Conservation (phyloP, 2,329 filamentous ascomycete species). For the Magnaporthales sp. region DNA sequence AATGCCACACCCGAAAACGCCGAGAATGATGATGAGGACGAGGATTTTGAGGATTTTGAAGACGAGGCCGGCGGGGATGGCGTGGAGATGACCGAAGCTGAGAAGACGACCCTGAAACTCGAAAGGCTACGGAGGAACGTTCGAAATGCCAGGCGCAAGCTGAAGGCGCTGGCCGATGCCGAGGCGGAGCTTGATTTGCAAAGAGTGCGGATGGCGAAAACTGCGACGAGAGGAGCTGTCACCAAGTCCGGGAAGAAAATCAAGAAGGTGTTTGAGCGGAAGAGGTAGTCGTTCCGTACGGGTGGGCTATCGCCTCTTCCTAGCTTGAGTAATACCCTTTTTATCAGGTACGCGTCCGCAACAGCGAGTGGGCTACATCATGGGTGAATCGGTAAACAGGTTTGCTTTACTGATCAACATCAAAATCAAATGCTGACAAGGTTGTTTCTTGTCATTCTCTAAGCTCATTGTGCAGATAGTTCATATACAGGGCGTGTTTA, state of each 20-base stretch:
- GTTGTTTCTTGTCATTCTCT: background rate
- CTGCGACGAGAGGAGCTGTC: conserved; percentile 48
- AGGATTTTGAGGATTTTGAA: conserved; percentile 18
- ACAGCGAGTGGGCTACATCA: background rate
- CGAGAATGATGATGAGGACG: conserved; percentile 24
- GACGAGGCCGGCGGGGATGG: conserved; percentile 23
- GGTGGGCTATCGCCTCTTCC: background rate
- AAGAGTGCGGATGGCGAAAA: conserved; percentile 57
- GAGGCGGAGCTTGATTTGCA: conserved; percentile 51
- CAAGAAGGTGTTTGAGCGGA: conserved; percentile 49
- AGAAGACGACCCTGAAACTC: conserved; percentile 27
- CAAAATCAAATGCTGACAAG: background rate
- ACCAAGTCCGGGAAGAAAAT: conserved; percentile 54
- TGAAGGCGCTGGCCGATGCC: conserved; percentile 43
- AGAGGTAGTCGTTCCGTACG: conserved; percentile 33
- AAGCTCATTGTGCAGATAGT: background rate
- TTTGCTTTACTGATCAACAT: background rate
- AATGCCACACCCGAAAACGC: conserved; percentile 21
- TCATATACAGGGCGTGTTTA: background rate
- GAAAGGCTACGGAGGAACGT: conserved; percentile 41
- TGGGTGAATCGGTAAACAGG: background rate
- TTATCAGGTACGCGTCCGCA: background rate
- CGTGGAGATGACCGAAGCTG: conserved; percentile 20
- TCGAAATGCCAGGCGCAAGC: conserved; percentile 41
- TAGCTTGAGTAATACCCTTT: background rate